phyloP scores from a whole-genome alignment of 306 rosid species.

The Glycyrrhiza uralensis region DNA sequence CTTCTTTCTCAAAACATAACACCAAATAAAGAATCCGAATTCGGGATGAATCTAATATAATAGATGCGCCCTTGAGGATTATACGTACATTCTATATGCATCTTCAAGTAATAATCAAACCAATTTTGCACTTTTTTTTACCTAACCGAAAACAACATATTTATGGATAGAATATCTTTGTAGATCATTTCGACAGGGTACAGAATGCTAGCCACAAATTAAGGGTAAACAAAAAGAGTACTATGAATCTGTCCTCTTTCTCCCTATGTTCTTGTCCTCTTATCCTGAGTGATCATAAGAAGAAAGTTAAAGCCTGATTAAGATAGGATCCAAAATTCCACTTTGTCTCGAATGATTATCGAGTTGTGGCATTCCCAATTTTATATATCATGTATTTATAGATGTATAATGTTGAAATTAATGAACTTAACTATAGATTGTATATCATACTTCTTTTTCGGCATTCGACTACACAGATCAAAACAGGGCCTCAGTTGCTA shows the following conservation, averaged over 20 bases:
- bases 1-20: slow-evolving; percentile 6
- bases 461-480: neutral
- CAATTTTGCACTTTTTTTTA: neutral
- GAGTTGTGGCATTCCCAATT: slow-evolving; percentile 8
- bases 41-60: neutral
- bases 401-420: neutral
- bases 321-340: slow-evolving; percentile 13
- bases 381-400: neutral
- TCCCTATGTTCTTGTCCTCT: neutral
- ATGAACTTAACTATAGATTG: no score
- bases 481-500: slow-evolving; percentile 9
- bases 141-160: neutral
- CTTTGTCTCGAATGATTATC: slow-evolving; percentile 7
- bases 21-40: slow-evolving; percentile 1
- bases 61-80: neutral
- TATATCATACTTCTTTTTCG: no score
- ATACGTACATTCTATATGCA: neutral
- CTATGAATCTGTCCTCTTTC: slow-evolving; percentile 18
- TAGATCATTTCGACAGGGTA: slow-evolving; percentile 1
- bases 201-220: slow-evolving; percentile 32
- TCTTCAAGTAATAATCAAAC: slow-evolving; percentile 15
- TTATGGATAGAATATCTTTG: slow-evolving; percentile 19
- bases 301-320: slow-evolving; percentile 23
- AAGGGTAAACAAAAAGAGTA: neutral
- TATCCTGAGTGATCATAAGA: neutral